These are phyloP conservation scores for Gossypium ekmanianum DNA, from an alignment of 345 rosid species.

Conservation along the genomic window DNA sequence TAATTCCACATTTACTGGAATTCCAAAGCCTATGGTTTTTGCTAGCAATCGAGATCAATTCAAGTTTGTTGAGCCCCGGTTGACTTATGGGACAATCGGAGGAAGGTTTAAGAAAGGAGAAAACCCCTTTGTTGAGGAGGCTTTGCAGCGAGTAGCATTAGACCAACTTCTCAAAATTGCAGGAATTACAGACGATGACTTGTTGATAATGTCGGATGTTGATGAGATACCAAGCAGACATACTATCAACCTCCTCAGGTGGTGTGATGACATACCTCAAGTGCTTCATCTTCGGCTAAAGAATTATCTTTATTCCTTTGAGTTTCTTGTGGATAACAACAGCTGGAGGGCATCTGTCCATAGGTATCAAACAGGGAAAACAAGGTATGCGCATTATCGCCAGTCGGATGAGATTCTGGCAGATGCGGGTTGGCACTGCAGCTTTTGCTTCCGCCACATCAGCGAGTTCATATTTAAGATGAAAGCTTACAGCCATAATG, in stretches of 20 bases:
- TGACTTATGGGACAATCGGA: slow-evolving; percentile 31
- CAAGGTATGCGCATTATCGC: slow-evolving; percentile 67
- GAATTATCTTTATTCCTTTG: slow-evolving; percentile 53
- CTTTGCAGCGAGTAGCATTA: slow-evolving; percentile 41
- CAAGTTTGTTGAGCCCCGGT: slow-evolving; percentile 41
- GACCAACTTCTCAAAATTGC: slow-evolving; percentile 42
- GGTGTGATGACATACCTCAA: slow-evolving; percentile 51
- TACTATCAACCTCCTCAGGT: slow-evolving; percentile 47
- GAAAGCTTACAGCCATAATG: slow-evolving; percentile 75
- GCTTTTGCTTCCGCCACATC: slow-evolving; percentile 59
- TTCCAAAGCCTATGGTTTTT: slow-evolving; percentile 32
- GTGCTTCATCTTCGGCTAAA: slow-evolving; percentile 45
- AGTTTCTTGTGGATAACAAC: slow-evolving; percentile 40
- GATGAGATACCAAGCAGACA: slow-evolving; percentile 31
- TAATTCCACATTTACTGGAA: slow-evolving; percentile 45
- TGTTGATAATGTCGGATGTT: slow-evolving; percentile 45
- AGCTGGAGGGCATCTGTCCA: slow-evolving; percentile 61
- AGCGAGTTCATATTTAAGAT: slow-evolving; percentile 69
- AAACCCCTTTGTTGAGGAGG: slow-evolving; percentile 43
- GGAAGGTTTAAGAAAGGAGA: slow-evolving; percentile 25
- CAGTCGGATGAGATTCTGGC: slow-evolving; percentile 61
- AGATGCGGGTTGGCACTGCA: slow-evolving; percentile 82
- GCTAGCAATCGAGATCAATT: slow-evolving; percentile 34
- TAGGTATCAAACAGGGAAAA: slow-evolving; percentile 55
- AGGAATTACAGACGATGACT: slow-evolving; percentile 44